Base-by-base conservation (phyloP, 768 basidiomycete genomes). In the Tubosaeta sp. region DNA sequence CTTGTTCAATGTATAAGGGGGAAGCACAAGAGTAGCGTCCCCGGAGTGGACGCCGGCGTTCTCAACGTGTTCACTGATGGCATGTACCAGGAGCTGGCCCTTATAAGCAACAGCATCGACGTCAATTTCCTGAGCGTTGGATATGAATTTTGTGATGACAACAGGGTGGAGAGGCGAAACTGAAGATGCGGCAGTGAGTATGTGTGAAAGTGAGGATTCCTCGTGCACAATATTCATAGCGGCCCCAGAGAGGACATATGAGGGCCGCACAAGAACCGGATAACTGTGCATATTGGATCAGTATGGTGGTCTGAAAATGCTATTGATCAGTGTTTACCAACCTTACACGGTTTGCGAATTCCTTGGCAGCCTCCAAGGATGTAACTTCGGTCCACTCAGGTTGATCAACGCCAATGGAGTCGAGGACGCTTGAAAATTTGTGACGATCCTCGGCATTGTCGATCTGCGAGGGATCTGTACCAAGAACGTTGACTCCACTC, bases 151-250 rank as follows among this genome's bases (percentile, higher is more conserved):
- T 61, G 95, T 93, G 70, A 99, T 86, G 65, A 99, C 96, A 60
- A 97, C 95, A 2, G 96, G 96, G 71, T 98, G 94, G 16, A 94
- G 80, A 36, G 96, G 94, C 1, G 96, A 98, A 49, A 98, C 96
- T 40, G 87, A 83, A 29, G 95, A 93, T 13, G 96, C 96, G 19
- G 93, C 93, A n/a, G 94, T 94, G 42, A 99, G 83, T 59, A 91
- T 95, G 71, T 95, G 86, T 58, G 95, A 88, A 32, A 99, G 79
- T 14, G 82, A 73, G 12, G 90, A 79, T 68, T 95, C 93, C 66
- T 97, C 92, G 65, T 87, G 88, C 19, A 98, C 92, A 35, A 98
- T 94, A 70, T 96, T 99, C 96, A 99, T 99, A 14, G 96, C 96
- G 39, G 96, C 94, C 45, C 96, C 96, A 9, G 96, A 99, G 22